These are phyloP conservation scores for Coniochaeta prunicola DNA, from an alignment of 2,329 filamentous ascomycete species.

Conservation along the genomic window DNA sequence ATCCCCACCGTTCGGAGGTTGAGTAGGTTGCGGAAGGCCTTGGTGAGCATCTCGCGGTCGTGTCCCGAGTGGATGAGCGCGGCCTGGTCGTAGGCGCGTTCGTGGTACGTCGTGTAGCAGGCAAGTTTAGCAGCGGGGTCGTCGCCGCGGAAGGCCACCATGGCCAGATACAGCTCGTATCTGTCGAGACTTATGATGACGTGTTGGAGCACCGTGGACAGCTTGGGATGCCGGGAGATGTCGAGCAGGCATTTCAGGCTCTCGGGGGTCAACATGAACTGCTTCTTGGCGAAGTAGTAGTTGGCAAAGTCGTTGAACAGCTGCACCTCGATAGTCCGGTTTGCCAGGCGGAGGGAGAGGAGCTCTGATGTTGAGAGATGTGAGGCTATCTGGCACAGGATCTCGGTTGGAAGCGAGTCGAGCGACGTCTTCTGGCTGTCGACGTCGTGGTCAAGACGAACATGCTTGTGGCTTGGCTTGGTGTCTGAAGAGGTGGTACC, in stretches of 20 bases:
- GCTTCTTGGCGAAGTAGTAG: constrained; percentile 59
- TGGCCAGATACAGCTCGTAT: constrained; percentile 7
- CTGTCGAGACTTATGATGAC: constrained; percentile 42
- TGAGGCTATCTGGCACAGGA: constrained; percentile 47
- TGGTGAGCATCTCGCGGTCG: constrained; percentile 44
- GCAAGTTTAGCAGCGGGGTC: not conserved
- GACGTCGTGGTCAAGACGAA: not conserved
- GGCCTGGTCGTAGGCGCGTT: constrained; percentile 14
- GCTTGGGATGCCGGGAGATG: constrained; percentile 37
- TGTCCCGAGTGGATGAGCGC: constrained; percentile 33
- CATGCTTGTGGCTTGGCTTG: not conserved
- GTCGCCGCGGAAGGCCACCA: not conserved
- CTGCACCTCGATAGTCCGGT: constrained; percentile 44
- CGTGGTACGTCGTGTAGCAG: not conserved
- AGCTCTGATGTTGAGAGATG: constrained; percentile 49
- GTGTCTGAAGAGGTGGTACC: not conserved
- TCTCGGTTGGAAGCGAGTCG: constrained; percentile 27
- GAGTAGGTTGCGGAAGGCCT: constrained; percentile 46
- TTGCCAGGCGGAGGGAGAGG: constrained; percentile 44
- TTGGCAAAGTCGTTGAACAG: constrained; percentile 48
- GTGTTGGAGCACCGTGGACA: constrained; percentile 31
- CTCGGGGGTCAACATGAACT: constrained; percentile 54
- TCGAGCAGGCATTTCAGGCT: constrained; percentile 48
- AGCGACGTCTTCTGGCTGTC: not conserved
- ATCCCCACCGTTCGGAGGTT: constrained; percentile 51